Conservation (phyloP, 2,329 filamentous ascomycete genomes). For the Sarocladium oryzae region DNA sequence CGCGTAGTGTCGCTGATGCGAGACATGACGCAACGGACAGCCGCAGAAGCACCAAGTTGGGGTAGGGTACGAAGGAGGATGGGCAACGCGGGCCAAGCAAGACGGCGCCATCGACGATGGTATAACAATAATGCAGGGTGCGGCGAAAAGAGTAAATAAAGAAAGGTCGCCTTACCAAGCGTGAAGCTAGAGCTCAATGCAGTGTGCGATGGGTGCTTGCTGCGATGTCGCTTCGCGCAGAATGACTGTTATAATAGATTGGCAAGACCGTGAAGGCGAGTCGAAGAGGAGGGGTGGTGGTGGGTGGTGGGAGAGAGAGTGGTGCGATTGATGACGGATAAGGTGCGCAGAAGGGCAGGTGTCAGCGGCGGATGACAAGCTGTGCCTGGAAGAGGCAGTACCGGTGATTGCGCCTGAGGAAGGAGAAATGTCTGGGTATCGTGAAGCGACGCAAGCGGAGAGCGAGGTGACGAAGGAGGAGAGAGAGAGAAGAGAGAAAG, state of each 20-base stretch:
- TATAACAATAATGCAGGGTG: slow-evolving; percentile 7
- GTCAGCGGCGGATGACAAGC: no score
- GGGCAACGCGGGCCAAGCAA: slow-evolving; percentile 1
- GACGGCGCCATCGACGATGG: slow-evolving; percentile 4
- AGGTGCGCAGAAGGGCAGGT: neutral
- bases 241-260: neutral
- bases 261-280: slow-evolving; percentile 10
- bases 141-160: slow-evolving; percentile 8
- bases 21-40: slow-evolving; percentile 7
- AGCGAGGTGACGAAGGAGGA: slow-evolving; percentile 1
- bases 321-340: neutral
- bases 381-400: neutral
- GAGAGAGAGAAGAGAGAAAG: neutral
- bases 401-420: neutral
- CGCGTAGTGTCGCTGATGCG: neutral
- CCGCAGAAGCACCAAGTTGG: neutral
- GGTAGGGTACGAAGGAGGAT: neutral
- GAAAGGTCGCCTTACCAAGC: slow-evolving; percentile 1
- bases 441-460: neutral
- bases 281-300: slow-evolving; percentile 1
- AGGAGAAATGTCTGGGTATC: neutral
- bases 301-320: neutral
- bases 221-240: neutral
- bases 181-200: neutral
- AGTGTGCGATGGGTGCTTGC: neutral